These are phyloP conservation scores for Candida maris DNA, from an alignment of 805 yeast genomes.

Conservation along the genomic window DNA sequence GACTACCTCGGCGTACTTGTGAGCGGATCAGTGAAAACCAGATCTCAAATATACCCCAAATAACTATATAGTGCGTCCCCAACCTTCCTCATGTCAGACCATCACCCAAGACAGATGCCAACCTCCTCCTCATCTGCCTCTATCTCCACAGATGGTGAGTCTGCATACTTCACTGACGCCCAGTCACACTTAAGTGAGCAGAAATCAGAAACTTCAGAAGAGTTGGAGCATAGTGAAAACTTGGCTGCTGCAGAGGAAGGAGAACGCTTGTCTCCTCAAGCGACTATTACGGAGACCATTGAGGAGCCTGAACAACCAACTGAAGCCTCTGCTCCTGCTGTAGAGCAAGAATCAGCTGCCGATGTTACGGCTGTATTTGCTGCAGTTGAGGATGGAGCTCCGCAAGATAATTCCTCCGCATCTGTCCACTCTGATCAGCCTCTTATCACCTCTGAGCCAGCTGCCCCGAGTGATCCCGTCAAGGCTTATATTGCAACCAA, in stretches of 20 bases:
- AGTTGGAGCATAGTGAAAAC: not conserved
- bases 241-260: not conserved
- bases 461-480: constrained; percentile 10
- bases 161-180: constrained; percentile 23
- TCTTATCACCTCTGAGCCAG: constrained; percentile 10
- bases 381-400: too few relatives aligned
- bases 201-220: not conserved
- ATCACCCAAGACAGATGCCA: constrained; percentile 1
- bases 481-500: constrained; percentile 14
- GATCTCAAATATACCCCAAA: too few relatives aligned
- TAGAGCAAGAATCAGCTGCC: not conserved
- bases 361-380: not conserved
- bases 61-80: too few relatives aligned
- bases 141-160: constrained; percentile 16
- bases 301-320: not conserved
- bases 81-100: constrained; percentile 2
- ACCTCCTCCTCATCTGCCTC: constrained; percentile 13
- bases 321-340: not conserved
- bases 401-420: not conserved
- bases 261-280: constrained; percentile 15
- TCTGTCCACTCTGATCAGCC: not conserved
- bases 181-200: constrained; percentile 19
- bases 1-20: too few relatives aligned
- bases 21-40: too few relatives aligned
- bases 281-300: constrained; percentile 19